Evolutionary conservation across 2,329 filamentous ascomycete genomes (phyloP).

Genomic region (Colletotrichum navitas): DNA sequence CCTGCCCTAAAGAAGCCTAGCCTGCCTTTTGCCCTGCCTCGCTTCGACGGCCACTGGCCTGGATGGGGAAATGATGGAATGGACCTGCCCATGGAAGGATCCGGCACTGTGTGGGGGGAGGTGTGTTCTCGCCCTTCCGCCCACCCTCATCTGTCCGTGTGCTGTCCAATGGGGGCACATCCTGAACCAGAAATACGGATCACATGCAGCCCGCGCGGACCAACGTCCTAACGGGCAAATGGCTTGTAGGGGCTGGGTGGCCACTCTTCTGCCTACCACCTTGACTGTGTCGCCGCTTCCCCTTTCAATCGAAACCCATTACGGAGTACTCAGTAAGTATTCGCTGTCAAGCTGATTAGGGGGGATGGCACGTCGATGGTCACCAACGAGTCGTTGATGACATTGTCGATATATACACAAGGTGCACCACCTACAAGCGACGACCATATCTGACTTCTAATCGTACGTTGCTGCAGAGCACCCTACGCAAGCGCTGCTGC

Average conservation of each 20-base stretch:
- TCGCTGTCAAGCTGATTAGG: not conserved
- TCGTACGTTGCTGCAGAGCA: constrained; percentile 9
- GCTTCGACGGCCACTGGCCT: constrained; percentile 25
- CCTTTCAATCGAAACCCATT: not conserved
- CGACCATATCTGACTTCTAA: not conserved
- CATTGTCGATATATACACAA: not conserved
- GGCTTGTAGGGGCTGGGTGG: not conserved
- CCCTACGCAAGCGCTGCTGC: not conserved
- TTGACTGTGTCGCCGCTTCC: constrained; percentile 6
- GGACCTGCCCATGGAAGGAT: constrained; percentile 1
- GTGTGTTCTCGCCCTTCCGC: not conserved
- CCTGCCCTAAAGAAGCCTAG: constrained; percentile 3
- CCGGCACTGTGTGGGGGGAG: constrained; percentile 35
- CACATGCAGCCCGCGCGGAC: constrained; percentile 16
- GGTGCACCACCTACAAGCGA: too few relatives aligned
- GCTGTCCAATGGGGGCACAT: constrained; percentile 8
- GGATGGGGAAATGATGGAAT: constrained; percentile 34
- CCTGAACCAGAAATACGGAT: constrained; percentile 3
- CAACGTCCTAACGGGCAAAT: constrained; percentile 19
- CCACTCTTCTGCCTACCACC: constrained; percentile 1
- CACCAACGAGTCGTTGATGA: not conserved
- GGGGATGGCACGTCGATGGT: not conserved
- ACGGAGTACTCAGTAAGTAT: not conserved
- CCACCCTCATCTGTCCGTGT: constrained; percentile 5
- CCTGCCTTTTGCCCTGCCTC: not conserved